Conservation (phyloP, 2,329 filamentous ascomycete genomes). For the Ophiostoma angusticollis region DNA sequence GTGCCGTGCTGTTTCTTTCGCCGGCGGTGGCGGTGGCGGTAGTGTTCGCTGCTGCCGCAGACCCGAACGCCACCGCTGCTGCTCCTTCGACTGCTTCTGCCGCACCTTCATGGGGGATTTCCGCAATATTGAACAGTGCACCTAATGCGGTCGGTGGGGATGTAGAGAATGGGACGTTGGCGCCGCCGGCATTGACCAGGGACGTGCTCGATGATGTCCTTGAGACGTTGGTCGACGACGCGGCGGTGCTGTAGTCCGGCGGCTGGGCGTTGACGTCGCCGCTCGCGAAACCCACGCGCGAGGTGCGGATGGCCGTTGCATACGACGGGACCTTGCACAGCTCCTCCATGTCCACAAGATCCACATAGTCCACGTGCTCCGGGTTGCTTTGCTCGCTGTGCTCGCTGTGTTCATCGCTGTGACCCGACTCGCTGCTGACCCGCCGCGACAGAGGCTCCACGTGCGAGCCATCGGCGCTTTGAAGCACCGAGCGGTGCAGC, state of each 20-base stretch:
- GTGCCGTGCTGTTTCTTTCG: no score
- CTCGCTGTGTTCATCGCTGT: conserved; percentile 40
- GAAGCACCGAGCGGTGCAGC: conserved; percentile 18
- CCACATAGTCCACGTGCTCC: conserved; percentile 43
- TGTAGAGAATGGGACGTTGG: neutral
- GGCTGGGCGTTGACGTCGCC: conserved; percentile 34
- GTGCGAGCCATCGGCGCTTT: no score
- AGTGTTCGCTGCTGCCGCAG: no score
- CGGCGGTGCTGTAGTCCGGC: conserved; percentile 54
- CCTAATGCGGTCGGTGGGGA: neutral
- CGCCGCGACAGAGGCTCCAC: conserved; percentile 34
- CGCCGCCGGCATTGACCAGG: neutral
- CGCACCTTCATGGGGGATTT: conserved; percentile 13
- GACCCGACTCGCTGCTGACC: conserved; percentile 35
- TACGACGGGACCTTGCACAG: conserved; percentile 68
- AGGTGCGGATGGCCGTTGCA: conserved; percentile 56
- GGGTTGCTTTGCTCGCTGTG: no score
- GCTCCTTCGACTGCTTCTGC: neutral
- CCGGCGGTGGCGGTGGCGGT: no score
- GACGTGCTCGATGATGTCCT: conserved; percentile 26
- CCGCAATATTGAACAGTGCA: conserved; percentile 19
- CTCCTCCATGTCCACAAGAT: conserved; percentile 47
- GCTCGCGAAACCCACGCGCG: conserved; percentile 37
- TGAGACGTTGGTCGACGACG: conserved; percentile 31
- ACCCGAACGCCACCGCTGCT: no score